Conservation (phyloP, 2,329 filamentous ascomycete genomes). For the Akanthomyces lecanii region DNA sequence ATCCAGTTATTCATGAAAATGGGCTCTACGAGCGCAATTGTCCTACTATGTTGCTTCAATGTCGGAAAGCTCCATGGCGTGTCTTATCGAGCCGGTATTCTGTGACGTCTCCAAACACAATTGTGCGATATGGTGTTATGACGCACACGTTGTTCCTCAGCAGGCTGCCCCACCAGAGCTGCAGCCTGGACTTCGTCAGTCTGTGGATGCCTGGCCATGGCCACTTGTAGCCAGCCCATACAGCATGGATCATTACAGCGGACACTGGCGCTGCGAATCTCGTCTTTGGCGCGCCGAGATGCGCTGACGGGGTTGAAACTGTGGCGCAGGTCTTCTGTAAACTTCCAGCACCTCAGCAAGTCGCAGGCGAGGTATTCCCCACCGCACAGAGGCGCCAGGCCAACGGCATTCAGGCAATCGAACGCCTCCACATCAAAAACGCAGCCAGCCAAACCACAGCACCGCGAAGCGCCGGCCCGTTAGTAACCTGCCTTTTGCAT, state of each 20-base stretch:
- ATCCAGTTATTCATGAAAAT: neutral
- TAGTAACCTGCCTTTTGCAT: constrained; percentile 7
- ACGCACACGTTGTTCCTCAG: too few species aligned
- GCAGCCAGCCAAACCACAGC: constrained; percentile 3
- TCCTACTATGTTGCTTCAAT: too few species aligned
- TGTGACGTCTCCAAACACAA: too few species aligned
- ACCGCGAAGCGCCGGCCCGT: constrained; percentile 6
- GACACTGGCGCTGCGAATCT: neutral
- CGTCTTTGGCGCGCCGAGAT: neutral
- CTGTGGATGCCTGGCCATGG: constrained; percentile 9
- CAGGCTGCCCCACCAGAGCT: neutral
- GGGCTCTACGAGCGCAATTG: neutral
- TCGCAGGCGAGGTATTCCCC: neutral
- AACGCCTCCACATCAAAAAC: constrained; percentile 17
- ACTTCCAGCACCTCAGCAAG: neutral
- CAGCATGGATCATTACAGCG: too few species aligned
- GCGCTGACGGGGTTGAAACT: neutral
- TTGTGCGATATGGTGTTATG: too few species aligned
- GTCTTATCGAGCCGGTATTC: too few species aligned
- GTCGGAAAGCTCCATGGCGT: too few species aligned
- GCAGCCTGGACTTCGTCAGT: constrained; percentile 8
- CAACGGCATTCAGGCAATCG: constrained; percentile 12
- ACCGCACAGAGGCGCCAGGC: constrained; percentile 14
- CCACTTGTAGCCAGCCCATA: neutral
- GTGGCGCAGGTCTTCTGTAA: neutral